Base-by-base conservation (phyloP, 1,139 yeast genomes). In the Taiozyma onychis region DNA sequence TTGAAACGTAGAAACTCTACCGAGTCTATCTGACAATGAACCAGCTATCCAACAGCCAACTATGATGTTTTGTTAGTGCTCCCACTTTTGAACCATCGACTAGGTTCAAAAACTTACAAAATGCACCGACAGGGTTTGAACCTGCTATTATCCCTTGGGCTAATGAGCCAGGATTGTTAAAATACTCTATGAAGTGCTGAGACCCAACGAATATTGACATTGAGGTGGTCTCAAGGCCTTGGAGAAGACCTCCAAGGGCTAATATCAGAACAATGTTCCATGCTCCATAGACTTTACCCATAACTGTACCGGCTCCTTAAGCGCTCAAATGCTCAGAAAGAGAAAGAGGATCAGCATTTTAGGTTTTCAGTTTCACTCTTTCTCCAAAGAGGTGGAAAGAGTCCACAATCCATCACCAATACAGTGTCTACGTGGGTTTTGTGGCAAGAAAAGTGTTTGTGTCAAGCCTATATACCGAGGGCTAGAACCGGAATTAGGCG, bases 191-290 rank as follows among this genome's bases (percentile, higher is more conserved):
- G 60, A 83, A 83, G 4, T 67, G 66, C 0, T 57, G 60, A 10
- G 72, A 68, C 41, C 81, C 78, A 41, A 82, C 65, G 58, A 84
- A 83, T 1, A 82, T 78, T 1, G 88, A 78, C 72, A 85, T 73
- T 6, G 87, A 82, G 0, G 88, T 80, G 42, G 83, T 80, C 67
- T 85, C 91, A 57, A 83, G 74, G 45, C 91, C 91, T 64, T 82
- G 76, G 70, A 83, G 73, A 64, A 79, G 68, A 41, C 85, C 88
- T 16, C 83, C 78, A 9, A 80, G 60, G 58, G 81, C 73, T 37
- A 86, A 70, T 46, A 80, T 74, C 39, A 64, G 56, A 41, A 81
- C 74, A 50, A 59, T 57, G 18, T 72, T 78, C 16, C 45, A 45
- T 5, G 49, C 16, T 18, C 49, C 47, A 49, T 51, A 57, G 9